Base-by-base conservation (phyloP, 2,329 filamentous ascomycete genomes). In the Alternaria triticina region DNA sequence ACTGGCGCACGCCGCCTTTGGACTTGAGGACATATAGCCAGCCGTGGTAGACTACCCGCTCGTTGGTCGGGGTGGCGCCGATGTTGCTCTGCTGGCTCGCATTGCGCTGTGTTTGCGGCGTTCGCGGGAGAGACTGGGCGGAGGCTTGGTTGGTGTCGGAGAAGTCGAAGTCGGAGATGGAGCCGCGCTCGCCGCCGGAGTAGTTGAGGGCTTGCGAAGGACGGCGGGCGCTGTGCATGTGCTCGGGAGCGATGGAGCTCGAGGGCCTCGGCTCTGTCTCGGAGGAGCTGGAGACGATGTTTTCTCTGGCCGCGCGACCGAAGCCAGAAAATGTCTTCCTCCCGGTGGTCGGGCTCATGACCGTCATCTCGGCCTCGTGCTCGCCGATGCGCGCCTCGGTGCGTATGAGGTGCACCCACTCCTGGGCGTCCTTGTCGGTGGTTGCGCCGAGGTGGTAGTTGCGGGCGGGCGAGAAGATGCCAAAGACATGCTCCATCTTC, bases 1-100 rank as follows among this genome's bases (percentile, higher is more conserved):
- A 99, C 74, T 97, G 92, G 50, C 91, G 89, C 58, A 99, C 88
- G 9, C 94, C 93, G 22, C 90, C 86, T 74, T 93, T 94, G 65
- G 90, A 92, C 72, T 92, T 93, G 60, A 97, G 87, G 65, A 93
- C 89, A 79, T 92, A 91, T 30, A 98, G 87, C 86, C 93, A 94
- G 55, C 95, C 94, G 77, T 98, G 94, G 87, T 92, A 97, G 47
- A 98, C 87, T n/a, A 98, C 91, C 25, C 94, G 90, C 77, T 97
- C 94, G 1, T 91, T 89, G 67, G 96, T 93, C 3, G 77, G 76
- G 1, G 68, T 71, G 13, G 70, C 66, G 44, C 80, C 82, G 27
- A 81, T 61, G 28, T 82, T 88, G 71, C 89, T 91, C 55, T 86
- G 79, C 73, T 92, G 90, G 77, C 88, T 91, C 9, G 83, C 76